These are phyloP conservation scores for Penicillium dipodomyicola DNA, from an alignment of 495 filamentous ascomycete species.

Conservation along the genomic window DNA sequence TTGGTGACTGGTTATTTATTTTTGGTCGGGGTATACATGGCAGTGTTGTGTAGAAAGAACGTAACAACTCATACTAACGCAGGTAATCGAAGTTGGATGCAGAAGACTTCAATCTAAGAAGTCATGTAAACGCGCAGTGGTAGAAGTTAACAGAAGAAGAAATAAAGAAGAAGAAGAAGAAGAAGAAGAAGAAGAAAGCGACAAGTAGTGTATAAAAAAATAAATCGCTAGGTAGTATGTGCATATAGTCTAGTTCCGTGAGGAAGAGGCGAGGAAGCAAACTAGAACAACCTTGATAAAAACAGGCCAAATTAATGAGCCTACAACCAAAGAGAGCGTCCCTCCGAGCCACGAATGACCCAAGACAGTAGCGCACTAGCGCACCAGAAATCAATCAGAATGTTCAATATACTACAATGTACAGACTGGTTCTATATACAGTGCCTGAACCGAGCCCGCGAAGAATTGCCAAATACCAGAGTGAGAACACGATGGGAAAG, in stretches of 20 bases:
- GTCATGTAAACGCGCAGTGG: not conserved
- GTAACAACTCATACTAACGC: not conserved
- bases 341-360: not conserved
- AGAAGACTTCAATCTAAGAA: not conserved
- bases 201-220: not conserved
- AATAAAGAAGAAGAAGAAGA: too few species aligned
- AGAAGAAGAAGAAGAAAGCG: not conserved
- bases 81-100: not conserved
- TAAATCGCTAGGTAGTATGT: not conserved
- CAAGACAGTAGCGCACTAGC: not conserved
- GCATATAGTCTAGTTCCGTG: not conserved
- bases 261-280: not conserved
- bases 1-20: too few species aligned
- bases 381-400: not conserved
- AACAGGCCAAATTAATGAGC: not conserved
- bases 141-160: not conserved
- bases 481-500: slow-evolving; percentile 3
- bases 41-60: too few species aligned
- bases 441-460: not conserved
- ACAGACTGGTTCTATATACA: slow-evolving; percentile 20
- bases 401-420: slow-evolving; percentile 21
- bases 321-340: not conserved
- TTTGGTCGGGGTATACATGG: too few species aligned
- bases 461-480: slow-evolving; percentile 6
- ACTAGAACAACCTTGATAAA: too few species aligned